Conservation (phyloP, 1,284 basidiomycete species). For the Somion occarium region DNA sequence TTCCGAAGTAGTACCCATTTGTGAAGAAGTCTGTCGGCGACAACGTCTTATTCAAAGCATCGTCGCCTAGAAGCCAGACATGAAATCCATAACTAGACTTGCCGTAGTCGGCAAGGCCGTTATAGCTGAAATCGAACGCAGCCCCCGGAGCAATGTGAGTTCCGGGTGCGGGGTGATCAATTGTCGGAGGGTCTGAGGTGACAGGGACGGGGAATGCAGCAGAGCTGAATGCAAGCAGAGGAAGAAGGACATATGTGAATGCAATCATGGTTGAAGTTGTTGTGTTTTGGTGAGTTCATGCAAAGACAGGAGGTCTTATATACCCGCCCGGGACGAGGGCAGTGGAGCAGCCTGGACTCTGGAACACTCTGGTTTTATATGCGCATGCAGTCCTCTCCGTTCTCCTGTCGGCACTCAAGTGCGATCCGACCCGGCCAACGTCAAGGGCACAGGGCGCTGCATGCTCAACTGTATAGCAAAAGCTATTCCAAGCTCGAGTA, state of each 20-base stretch:
- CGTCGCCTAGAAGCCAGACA: conserved; percentile 34
- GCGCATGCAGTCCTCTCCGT: neutral
- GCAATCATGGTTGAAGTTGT: neutral
- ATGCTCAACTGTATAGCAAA: neutral
- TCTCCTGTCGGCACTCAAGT: neutral
- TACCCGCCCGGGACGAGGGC: neutral
- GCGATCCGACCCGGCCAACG: neutral
- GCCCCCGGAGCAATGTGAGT: conserved; percentile 30
- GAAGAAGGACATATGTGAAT: neutral
- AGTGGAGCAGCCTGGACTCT: neutral
- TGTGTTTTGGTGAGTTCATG: no score
- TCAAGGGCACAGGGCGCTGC: neutral
- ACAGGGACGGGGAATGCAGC: conserved; percentile 7
- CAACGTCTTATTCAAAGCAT: conserved; percentile 12
- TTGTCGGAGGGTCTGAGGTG: conserved; percentile 20
- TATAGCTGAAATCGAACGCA: conserved; percentile 35
- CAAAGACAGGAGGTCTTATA: neutral
- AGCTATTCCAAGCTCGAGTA: neutral
- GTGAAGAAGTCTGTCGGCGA: conserved; percentile 21
- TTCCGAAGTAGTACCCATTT: conserved; percentile 37
- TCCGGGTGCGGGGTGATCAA: conserved; percentile 26
- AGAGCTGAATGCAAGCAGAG: conserved; percentile 10
- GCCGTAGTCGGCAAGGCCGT: conserved; percentile 38
- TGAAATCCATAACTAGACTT: conserved; percentile 38
- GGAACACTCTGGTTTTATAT: neutral